phyloP scores from a whole-genome alignment of 1,284 basidiomycete genomes.

The Apiotrichum akiyoshidainum region DNA sequence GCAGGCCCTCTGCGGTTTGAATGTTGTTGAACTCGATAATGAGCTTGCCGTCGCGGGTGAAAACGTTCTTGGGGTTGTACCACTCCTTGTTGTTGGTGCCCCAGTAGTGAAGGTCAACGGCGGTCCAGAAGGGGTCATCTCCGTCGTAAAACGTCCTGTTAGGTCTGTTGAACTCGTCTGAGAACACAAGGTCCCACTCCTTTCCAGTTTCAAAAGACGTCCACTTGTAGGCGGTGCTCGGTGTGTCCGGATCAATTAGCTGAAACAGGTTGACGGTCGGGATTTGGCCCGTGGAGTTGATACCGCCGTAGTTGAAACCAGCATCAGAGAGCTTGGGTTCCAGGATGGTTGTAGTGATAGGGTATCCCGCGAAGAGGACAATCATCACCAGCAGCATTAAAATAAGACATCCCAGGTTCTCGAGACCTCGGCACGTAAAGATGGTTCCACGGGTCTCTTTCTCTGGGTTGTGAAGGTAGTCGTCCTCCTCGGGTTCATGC shows the following conservation, averaged over 20 bases:
- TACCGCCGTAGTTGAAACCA: constrained; percentile 67
- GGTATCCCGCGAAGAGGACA: constrained; percentile 72
- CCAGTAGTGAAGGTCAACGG: constrained; percentile 57
- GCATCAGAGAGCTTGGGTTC: constrained; percentile 25
- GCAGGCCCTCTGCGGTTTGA: constrained; percentile 62
- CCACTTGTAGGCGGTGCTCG: constrained; percentile 57
- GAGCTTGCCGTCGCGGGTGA: constrained; percentile 74
- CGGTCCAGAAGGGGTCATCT: constrained; percentile 55
- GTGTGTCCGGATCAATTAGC: constrained; percentile 68
- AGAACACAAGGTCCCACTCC: constrained; percentile 69
- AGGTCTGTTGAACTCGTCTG: constrained; percentile 79
- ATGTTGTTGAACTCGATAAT: constrained; percentile 71
- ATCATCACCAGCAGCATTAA: constrained; percentile 61
- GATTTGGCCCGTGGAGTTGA: constrained; percentile 69
- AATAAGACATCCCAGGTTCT: constrained; percentile 72
- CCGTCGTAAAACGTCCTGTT: constrained; percentile 56
- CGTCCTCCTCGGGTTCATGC: constrained; percentile 47
- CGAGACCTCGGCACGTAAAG: constrained; percentile 67
- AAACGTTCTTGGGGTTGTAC: constrained; percentile 74
- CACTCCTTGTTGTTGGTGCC: constrained; percentile 50
- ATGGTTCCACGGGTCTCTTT: constrained; percentile 56
- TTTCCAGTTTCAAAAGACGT: constrained; percentile 63
- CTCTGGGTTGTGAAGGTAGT: constrained; percentile 53
- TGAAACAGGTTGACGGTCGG: constrained; percentile 56
- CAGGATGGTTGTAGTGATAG: constrained; percentile 60